These are phyloP conservation scores for Erodium moschatum DNA, from an alignment of 441 rosid species.

Conservation along the genomic window DNA sequence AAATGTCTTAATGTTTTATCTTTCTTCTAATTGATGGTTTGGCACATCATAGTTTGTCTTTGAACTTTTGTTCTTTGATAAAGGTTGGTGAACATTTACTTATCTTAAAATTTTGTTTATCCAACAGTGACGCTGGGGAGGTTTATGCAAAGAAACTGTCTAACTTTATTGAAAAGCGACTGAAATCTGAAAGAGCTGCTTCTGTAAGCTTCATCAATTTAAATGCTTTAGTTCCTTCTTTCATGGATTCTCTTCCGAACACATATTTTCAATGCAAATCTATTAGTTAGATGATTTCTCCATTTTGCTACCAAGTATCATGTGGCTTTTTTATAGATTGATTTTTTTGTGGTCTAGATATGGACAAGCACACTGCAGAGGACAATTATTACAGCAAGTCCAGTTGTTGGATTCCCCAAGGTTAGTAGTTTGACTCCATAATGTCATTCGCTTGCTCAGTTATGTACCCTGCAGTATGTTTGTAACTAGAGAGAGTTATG, in stretches of 20 bases:
- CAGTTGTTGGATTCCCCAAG: constrained; percentile 94
- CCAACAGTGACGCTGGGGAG: constrained; percentile 72
- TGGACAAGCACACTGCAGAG: constrained; percentile 99
- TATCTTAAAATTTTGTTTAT: constrained; percentile 15
- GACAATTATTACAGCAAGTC: constrained; percentile 74
- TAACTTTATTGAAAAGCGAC: constrained; percentile 81
- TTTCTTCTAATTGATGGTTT: not conserved
- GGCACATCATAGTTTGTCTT: not conserved
- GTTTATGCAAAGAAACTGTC: constrained; percentile 82
- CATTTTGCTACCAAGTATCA: not conserved
- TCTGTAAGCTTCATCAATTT: constrained; percentile 56
- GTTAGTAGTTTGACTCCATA: constrained; percentile 31
- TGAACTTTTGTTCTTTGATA: not conserved
- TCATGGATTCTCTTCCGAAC: constrained; percentile 13
- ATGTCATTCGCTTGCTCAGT: constrained; percentile 7
- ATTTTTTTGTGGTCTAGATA: constrained; percentile 40
- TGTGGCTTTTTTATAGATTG: not conserved
- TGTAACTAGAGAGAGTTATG: not conserved
- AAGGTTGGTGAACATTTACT: not conserved
- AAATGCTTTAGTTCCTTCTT: constrained; percentile 2
- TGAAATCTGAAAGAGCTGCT: constrained; percentile 93
- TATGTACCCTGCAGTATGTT: not conserved
- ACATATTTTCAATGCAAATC: not conserved
- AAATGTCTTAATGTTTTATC: not conserved
- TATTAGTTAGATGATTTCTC: not conserved